Conservation (phyloP, 2,329 filamentous ascomycete genomes). For the Diaporthe amygdali region DNA sequence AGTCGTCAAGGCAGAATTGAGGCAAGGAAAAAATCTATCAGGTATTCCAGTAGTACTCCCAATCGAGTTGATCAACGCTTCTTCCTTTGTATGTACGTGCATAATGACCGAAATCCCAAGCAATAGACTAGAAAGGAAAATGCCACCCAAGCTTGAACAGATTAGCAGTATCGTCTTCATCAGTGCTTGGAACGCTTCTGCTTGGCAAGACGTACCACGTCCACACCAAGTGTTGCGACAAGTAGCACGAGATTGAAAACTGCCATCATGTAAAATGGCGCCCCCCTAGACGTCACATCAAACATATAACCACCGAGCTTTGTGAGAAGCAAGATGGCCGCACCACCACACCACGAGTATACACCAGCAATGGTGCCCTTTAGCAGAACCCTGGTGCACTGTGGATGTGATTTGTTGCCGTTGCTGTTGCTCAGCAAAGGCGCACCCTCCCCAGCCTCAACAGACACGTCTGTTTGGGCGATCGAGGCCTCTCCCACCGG, state of each 20-base stretch:
- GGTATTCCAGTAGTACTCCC: not conserved
- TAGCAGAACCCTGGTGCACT: conserved; percentile 60
- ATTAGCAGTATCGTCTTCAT: not conserved
- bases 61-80: not conserved
- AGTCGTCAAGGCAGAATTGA: not conserved
- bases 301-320: conserved; percentile 90
- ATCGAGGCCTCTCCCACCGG: conserved; percentile 23
- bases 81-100: not conserved
- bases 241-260: conserved; percentile 80
- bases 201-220: conserved; percentile 39
- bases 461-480: conserved; percentile 22
- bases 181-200: conserved; percentile 6
- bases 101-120: not conserved
- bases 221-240: conserved; percentile 57
- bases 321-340: conserved; percentile 87
- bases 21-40: not conserved
- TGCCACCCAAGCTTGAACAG: not conserved
- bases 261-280: conserved; percentile 95
- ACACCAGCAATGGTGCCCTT: conserved; percentile 96
- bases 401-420: conserved; percentile 17
- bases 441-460: conserved; percentile 35
- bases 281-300: conserved; percentile 73
- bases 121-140: not conserved
- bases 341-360: conserved; percentile 89
- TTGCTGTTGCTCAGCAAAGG: conserved; percentile 40